Evolutionary conservation across 1,284 basidiomycete species (phyloP), one percentile per base, ranked within the genome.

Genomic region (Ceratorhiza oryzae-sativae): DNA sequence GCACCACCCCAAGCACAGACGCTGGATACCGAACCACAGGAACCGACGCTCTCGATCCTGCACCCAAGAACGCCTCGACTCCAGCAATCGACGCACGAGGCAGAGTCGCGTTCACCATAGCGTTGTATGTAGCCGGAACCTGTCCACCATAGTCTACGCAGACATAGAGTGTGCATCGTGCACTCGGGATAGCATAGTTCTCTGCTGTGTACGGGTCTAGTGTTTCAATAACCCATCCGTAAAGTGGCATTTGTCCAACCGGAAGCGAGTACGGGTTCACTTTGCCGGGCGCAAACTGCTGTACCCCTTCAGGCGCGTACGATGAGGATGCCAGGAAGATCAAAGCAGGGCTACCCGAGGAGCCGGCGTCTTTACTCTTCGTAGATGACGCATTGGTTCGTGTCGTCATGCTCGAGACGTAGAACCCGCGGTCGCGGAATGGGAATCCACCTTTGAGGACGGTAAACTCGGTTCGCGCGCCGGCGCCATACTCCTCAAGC

Each of bases 151-250:
- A 96, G 80, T 99, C 96, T 71, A 97, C 86, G 0, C 94, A 92
- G 4, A 92, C 89, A 48, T 98, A 85, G 75, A 95, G 87, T 59
- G 93, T 97, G 80, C 94, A 96, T 67, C 92, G 84, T 27, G 97
- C 95, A 1, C 95, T 98, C 0, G 97, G 97, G 55, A 99, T 98
- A 15, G 93, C 88, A 79, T 96, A 97, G 77, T 94, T 95, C 79
- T 97, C 95, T 73, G 92, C 90, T 51, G 94, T 94, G 79, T 99
- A 99, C 0, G 97, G 97, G 79, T 99, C 97, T 53, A 99, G 85
- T 0, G 96, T 98, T 82, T 99, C 95, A 75, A 98, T 81, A 53
- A 98, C 90, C 97, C 97, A 99, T 0, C 93, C 97, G 76, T 98
- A 95, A 2, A 99, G 83, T 74, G 94, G 90, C 53, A 96, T 84